Evolutionary conservation across 2,329 filamentous ascomycete genomes (phyloP), one percentile per base, ranked within the genome.

Genomic region (Lachnellula suecica): DNA sequence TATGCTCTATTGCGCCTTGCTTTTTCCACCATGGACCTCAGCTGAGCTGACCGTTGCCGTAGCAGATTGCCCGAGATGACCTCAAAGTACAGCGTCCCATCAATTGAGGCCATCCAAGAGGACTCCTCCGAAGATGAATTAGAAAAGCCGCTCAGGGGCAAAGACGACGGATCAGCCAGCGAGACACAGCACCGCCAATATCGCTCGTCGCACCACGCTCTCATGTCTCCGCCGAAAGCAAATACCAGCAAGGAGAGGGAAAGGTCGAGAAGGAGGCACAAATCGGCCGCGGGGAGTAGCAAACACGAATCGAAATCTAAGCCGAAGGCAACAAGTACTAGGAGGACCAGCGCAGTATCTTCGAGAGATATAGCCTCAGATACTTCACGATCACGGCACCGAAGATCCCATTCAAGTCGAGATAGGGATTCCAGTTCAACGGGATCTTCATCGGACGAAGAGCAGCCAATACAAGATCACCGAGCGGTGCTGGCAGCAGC

Each of bases 31-130:
- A 31, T 31, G 20, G n/a, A 40, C n/a, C 22, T 41, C 10, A 54
- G 49, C 58, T 58, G 52, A 59, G n/a, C n/a, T n/a, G 47, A 17
- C 44, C 23, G 38, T 51, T 44, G 34, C 35, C 44, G 51, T 20
- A 55, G 45, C 38, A 38, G 42, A 48, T 41, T 24, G 24, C 47
- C 20, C 49, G 51, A 49, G 38, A 67, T 67, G 64, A 44, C 63
- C 20, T 52, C 61, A 10, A 63, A 55, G 54, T 65, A 67, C 47
- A 61, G 35, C 27, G 43, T 47, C 47, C 59, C 63, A 52, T 57
- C 60, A 8, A 49, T 64, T 38, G 60, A 64, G 53, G 47, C 61
- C 27, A 68, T 67, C 17, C 44, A 60, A 25, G 66, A 66, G 44
- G 56, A 25, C 40, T 27, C 60, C 41, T 58, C 58, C 23, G 63